phyloP scores from a whole-genome alignment of 192 early-diverging fungal species.

The Jimgerdemannia lactiflua region DNA sequence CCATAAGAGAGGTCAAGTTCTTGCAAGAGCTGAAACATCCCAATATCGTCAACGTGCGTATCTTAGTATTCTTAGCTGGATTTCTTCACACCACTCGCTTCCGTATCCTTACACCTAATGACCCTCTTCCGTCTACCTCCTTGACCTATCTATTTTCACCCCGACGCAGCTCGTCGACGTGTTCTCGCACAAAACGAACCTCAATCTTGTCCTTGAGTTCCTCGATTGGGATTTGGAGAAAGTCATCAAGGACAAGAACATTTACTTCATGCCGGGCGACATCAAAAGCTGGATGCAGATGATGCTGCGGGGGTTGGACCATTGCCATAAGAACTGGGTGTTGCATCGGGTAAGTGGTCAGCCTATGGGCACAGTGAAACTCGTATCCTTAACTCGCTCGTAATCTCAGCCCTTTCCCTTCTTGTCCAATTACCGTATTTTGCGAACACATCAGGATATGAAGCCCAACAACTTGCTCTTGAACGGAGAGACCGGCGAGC shows the following conservation, averaged over 20 bases:
- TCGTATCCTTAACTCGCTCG: no score
- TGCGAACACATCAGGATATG: constrained; percentile 57
- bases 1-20: constrained; percentile 92
- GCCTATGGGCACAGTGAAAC: no score
- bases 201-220: constrained; percentile 94
- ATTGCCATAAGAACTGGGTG: constrained; percentile 88
- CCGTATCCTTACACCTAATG: background rate
- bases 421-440: background rate
- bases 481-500: constrained; percentile 71
- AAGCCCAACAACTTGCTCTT: constrained; percentile 87
- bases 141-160: background rate
- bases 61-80: background rate
- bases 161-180: constrained; percentile 79
- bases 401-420: background rate
- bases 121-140: background rate
- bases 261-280: constrained; percentile 88
- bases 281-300: constrained; percentile 99
- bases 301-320: constrained; percentile 89
- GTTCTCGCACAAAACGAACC: constrained; percentile 85
- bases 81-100: background rate
- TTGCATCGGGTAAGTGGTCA: constrained; percentile 71
- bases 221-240: constrained; percentile 94
- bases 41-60: constrained; percentile 82
- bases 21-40: constrained; percentile 91
- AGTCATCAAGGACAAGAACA: constrained; percentile 91